A percentile compares a stretch with the other conserved stretches of the same genome.
These are phyloP conservation scores for Torrubiella hemipterigena DNA, from an alignment of 2,329 filamentous ascomycete species.

Conservation along the genomic window DNA sequence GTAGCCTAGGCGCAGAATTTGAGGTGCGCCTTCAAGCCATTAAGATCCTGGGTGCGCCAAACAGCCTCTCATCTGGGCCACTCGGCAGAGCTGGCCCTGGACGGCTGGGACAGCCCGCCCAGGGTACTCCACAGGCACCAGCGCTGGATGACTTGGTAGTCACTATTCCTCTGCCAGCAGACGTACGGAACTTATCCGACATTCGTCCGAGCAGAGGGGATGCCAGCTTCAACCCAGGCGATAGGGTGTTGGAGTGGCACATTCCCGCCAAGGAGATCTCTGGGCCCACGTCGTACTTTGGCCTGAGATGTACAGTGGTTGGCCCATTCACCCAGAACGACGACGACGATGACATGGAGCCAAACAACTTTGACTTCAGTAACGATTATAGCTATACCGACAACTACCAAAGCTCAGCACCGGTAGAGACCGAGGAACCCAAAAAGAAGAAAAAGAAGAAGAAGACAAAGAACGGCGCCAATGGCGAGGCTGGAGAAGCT, in stretches of 20 bases:
- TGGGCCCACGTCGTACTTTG: conserved; percentile 54
- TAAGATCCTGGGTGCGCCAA: conserved; percentile 43
- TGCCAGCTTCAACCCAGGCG: conserved; percentile 65
- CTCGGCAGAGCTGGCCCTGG: conserved; percentile 30
- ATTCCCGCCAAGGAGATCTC: conserved; percentile 67
- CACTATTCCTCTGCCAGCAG: conserved; percentile 64
- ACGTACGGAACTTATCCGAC: conserved; percentile 74
- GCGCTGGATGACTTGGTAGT: conserved; percentile 66
- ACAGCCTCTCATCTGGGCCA: conserved; percentile 20
- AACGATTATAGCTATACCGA: conserved; percentile 42
- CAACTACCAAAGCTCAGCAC: conserved; percentile 41
- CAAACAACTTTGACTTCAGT: conserved; percentile 39
- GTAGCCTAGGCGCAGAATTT: conserved; percentile 67
- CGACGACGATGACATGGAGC: conserved; percentile 34
- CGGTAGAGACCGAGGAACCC: too few relatives aligned
- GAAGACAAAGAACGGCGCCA: conserved; percentile 11
- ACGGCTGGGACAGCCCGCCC: conserved; percentile 27
- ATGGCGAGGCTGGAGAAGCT: conserved; percentile 13
- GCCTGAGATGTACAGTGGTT: conserved; percentile 68
- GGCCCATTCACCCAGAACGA: conserved; percentile 43
- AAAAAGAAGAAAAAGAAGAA: conserved; percentile 20
- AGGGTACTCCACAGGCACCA: conserved; percentile 45
- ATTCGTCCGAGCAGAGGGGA: conserved; percentile 73
- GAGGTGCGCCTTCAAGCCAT: conserved; percentile 69
- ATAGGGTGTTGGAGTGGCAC: conserved; percentile 68